These are phyloP conservation scores for Diaporthe helianthi DNA, from an alignment of 2,329 filamentous ascomycete species.

Conservation along the genomic window DNA sequence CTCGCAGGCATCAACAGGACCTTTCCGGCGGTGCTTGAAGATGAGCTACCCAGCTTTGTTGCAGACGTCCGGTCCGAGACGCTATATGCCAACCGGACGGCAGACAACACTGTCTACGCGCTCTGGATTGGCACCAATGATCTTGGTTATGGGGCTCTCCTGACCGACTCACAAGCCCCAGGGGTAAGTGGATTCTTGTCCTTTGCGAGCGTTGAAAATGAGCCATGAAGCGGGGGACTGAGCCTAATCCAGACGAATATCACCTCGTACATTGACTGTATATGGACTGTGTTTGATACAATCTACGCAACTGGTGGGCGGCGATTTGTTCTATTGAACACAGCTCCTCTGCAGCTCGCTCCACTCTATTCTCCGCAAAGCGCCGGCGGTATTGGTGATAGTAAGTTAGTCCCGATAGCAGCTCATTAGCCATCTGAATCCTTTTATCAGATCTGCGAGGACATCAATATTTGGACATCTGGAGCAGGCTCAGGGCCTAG, in stretches of 20 bases:
- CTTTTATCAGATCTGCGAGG: too few species aligned
- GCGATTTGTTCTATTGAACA: constrained; percentile 76
- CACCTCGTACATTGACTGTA: constrained; percentile 70
- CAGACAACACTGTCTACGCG: constrained; percentile 72
- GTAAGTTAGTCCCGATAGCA: not conserved
- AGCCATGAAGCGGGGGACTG: not conserved
- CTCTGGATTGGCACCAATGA: constrained; percentile 88
- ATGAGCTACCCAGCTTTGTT: constrained; percentile 65
- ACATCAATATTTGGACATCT: too few species aligned
- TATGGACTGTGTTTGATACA: constrained; percentile 67
- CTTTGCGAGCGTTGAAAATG: too few species aligned
- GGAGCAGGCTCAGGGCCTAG: not conserved
- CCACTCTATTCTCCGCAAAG: constrained; percentile 67
- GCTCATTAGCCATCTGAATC: not conserved
- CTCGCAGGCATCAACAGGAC: constrained; percentile 56
- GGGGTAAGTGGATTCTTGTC: constrained; percentile 40
- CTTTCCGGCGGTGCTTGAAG: constrained; percentile 69
- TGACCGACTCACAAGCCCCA: constrained; percentile 67
- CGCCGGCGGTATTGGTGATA: constrained; percentile 50
- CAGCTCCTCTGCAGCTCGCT: constrained; percentile 69
- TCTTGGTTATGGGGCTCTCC: constrained; percentile 69
- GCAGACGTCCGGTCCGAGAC: constrained; percentile 53
- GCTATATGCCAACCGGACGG: constrained; percentile 52
- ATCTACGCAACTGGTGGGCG: constrained; percentile 72
- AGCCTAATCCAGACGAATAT: constrained; percentile 57